Evolutionary conservation across 1,284 basidiomycete species (phyloP).

Genomic region (Tilletia walkeri): DNA sequence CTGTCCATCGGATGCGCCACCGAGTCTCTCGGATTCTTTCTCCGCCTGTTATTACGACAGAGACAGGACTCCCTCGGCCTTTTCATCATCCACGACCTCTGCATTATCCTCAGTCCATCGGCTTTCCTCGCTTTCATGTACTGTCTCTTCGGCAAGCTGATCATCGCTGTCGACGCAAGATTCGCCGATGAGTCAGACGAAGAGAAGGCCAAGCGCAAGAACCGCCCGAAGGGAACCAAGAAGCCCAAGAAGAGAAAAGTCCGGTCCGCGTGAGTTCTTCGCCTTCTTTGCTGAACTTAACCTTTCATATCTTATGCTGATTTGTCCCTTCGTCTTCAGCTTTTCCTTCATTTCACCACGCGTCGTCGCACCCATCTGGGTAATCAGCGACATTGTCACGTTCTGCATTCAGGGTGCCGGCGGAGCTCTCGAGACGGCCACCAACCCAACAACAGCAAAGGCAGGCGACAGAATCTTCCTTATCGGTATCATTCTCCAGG

Average conservation of each 20-base stretch:
- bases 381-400: not conserved
- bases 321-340: not conserved
- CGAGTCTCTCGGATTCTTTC: conserved; percentile 3
- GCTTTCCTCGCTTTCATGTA: conserved; percentile 6
- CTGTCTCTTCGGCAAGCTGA: conserved; percentile 11
- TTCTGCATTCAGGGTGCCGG: conserved; percentile 15
- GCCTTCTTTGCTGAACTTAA: not conserved
- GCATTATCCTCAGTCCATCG: conserved; percentile 5
- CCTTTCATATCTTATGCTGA: not conserved
- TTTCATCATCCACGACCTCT: conserved; percentile 7
- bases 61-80: not conserved
- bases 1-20: not conserved
- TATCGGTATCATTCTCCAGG: conserved; percentile 18
- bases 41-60: not conserved
- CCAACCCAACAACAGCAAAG: not conserved
- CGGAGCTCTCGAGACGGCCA: conserved; percentile 4
- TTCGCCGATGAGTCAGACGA: conserved; percentile 10
- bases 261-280: conserved; percentile 5
- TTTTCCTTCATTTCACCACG: conserved; percentile 5
- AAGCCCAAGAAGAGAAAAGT: conserved; percentile 11
- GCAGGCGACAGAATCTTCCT: conserved; percentile 14
- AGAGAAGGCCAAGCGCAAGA: not conserved
- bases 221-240: not conserved
- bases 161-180: conserved; percentile 10
- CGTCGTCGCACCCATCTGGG: not conserved